Base-by-base conservation (phyloP, 2,329 filamentous ascomycete genomes). In the Dactylellina leptospora region DNA sequence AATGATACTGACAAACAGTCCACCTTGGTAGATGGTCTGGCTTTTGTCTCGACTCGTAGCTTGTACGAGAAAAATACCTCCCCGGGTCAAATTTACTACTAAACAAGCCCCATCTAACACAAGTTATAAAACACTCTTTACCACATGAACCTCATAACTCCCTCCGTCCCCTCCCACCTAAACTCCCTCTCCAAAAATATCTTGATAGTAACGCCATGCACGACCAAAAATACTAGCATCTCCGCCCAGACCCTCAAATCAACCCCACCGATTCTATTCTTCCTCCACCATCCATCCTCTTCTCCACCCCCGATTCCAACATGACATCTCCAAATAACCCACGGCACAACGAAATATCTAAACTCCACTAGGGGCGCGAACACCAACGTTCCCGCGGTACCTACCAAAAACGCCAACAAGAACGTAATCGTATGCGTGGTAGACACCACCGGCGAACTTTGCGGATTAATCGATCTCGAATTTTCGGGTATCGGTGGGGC, bases 291-390 rank as follows among this genome's bases (percentile, higher is more conserved):
- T 16, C 40, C 51, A 45, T 55, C 36, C 11, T 28, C n/a, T 9
- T 61, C 22, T 27, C 40, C 58, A 16, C 27, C 45, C 22, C 73
- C 63, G 4, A 62, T 23, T 13, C 53, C 56, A 0, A 96, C 81
- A 77, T 96, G 85, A 5, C 97, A 81, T 0, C 95, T 85, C 91
- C 93, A 97, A 77, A 97, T 88, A 6, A 97, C 85, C 92, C 92
- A 99, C 0, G 93, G 93, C 10, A 97, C 84, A 78, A 99, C 96
- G 79, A 96, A 96, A 80, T 99, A 99, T 11, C 95, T 86, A 11
- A 95, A 95, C 79, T 99, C 95, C 8, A 99, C 93, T 0, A 99
- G 85, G 0, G 95, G 93, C 0, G 95, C 93, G 0, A 92, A 95
- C 60, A 96, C 82, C 10, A 99, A 85, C 0, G 91, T 93, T 2